phyloP scores from a whole-genome alignment of 352 stramenopile genomes.

The Globisporangium alternatum region DNA sequence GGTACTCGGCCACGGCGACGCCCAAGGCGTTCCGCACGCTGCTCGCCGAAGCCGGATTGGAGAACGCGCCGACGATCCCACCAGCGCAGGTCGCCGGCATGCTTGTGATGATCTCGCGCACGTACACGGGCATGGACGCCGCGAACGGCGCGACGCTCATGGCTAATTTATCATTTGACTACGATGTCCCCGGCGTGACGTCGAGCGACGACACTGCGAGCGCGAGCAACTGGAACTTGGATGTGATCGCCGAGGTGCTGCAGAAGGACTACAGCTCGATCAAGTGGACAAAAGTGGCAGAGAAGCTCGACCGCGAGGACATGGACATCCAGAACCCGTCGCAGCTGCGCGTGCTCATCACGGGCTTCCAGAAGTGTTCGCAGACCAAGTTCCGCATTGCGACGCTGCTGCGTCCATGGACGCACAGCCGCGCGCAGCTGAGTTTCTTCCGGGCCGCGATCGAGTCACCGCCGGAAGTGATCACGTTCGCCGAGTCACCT shows the following conservation, averaged over 20 bases:
- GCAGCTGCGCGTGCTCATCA: conserved; percentile 73
- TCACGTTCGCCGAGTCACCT: conserved; percentile 77
- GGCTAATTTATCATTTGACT: conserved; percentile 78
- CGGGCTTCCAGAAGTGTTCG: conserved; percentile 77
- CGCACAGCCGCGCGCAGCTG: conserved; percentile 74
- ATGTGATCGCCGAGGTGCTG: conserved; percentile 83
- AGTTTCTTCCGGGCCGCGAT: conserved; percentile 76
- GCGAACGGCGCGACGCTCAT: conserved; percentile 75
- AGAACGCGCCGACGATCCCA: conserved; percentile 79
- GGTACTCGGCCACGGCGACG: conserved; percentile 80
- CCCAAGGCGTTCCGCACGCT: conserved; percentile 79
- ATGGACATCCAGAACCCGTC: conserved; percentile 55
- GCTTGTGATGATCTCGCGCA: conserved; percentile 85
- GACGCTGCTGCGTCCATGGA: conserved; percentile 74
- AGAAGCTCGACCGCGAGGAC: conserved; percentile 83
- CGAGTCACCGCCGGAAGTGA: conserved; percentile 71
- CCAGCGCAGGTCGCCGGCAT: conserved; percentile 86
- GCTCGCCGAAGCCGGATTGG: conserved; percentile 75
- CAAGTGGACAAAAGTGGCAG: conserved; percentile 82
- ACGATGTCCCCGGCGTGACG: conserved; percentile 36
- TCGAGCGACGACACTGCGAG: conserved; percentile 21
- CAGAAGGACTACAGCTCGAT: conserved; percentile 84
- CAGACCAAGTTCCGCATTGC: conserved; percentile 78
- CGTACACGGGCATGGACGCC: conserved; percentile 63
- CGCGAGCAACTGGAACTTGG: conserved; percentile 59